Base-by-base conservation (phyloP, 108 stramenopile genomes). In the Thalassiosira profunda region DNA sequence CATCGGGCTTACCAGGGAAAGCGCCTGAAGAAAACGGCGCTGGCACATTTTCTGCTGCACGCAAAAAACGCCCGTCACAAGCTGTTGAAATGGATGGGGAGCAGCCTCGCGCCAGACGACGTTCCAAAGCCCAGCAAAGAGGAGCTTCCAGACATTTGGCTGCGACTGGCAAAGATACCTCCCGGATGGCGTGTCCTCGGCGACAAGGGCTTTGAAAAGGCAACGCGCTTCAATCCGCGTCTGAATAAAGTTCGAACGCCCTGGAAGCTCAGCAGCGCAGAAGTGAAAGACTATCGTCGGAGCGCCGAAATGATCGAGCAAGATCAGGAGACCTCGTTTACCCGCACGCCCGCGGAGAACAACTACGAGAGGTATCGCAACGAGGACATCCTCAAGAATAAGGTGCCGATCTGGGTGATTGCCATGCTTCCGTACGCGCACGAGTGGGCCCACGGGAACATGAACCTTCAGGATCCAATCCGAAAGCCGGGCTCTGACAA, bases 381-480 rank as follows among this genome's bases (percentile, higher is more conserved):
- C 18, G 62, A 63, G 35, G 25, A 9, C 2, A 48, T 48, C 5
- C 4, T 63, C 46, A 6, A 31, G 5, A 47, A 46, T 15, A 63
- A 25, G 45, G 15, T 63, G 6, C 62, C 62, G 25, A 48, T 48
- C 36, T 47, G 62, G 62, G n/a, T 63, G 2, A 63, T 63, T 15
- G n/a, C 46, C 15, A 35, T n/a, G 18, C 26, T 63, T 2, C 62
- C 44, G 8, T 34, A 46, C 15, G 62, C 17, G 5, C 46, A 48
- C 21, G 21, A 30, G 4, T n/a, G 47, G 5, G 62, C 62, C 35
- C 46, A 31, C 38, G 62, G 62, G 29, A 41, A 66, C 25, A 40
- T 38, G 5, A 66, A 66, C 31, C 42, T 66, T 24, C 8, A 20
- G 28, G 1, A 40, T 11, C 49, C 49, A 52, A 18, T 66, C 26